phyloP scores from a whole-genome alignment of 345 rosid species.

The Brassica carinata region DNA sequence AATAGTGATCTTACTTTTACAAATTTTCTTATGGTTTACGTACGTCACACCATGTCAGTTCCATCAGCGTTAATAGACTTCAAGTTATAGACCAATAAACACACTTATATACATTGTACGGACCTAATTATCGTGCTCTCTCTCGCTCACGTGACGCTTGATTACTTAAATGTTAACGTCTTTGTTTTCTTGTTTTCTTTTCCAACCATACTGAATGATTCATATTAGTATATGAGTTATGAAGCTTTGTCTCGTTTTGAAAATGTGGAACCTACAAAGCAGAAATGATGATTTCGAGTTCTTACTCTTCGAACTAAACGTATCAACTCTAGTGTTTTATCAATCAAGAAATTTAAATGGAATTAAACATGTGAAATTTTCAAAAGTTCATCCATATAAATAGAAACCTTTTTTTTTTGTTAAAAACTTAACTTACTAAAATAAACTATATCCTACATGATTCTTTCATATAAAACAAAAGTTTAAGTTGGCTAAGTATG shows the following conservation, averaged over 20 bases:
- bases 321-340: background rate
- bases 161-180: background rate
- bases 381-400: background rate
- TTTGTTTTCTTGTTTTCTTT: slow-evolving; percentile 5
- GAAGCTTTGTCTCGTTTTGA: background rate
- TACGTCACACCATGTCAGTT: slow-evolving; percentile 12
- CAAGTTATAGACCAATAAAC: background rate
- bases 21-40: background rate
- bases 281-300: background rate
- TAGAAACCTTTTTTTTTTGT: background rate
- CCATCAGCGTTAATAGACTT: background rate
- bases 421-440: too few relatives aligned
- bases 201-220: background rate
- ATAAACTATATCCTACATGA: too few relatives aligned
- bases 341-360: background rate
- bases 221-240: background rate
- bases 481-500: too few relatives aligned
- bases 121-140: slow-evolving; percentile 2
- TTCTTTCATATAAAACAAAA: too few relatives aligned
- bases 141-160: slow-evolving; percentile 25
- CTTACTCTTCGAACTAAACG: background rate
- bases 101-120: background rate
- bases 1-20: background rate
- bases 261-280: background rate
- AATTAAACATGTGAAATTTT: background rate